Base-by-base conservation (phyloP, 306 rosid species). In the Casuarina cunninghamiana region DNA sequence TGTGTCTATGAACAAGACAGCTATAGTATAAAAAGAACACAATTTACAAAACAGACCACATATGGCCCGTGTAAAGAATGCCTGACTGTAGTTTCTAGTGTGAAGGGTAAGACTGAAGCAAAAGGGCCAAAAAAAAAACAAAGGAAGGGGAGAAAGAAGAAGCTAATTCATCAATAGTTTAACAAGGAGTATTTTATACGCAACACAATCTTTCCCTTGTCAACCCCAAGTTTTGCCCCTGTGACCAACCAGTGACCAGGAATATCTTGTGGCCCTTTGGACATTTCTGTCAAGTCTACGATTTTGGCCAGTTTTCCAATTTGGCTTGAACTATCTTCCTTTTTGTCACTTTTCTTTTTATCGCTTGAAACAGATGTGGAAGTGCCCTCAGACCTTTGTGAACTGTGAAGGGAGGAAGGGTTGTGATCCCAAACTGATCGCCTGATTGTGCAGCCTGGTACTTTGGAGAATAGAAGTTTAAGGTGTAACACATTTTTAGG, bases 191-290 rank as follows among this genome's bases (percentile, higher is more conserved):
- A 91, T 75, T 95, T 96, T 62, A 96, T 84, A 82, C 99, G 80
- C 82, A 96, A 80, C 57, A 93, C 82, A 85, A 96, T 91, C 89
- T 84, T 90, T 63, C 99, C 98, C 78, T 96, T 96, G 78, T 96
- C 99, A 3, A 96, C 96, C 75, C 98, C 99, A 73, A 96, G 97
- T 89, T 96, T 96, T 15, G 99, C 99, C 50, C 99, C 99, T 6
- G 99, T 93, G 75, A 96, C 98, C 81, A 96, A 83, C 99, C 99
- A 96, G 83, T 96, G 99, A 51, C 99, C 98, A 38, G 99, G 98
- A 84, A 84, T 87, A 87, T 96, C 98, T 87, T 91, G 97, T 2
- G 99, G 98, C 19, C 99, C 99, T 81, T 87, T 96, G 0, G 90
- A 93, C 98, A 96, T 96, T 82, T 96, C 99, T 44, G 98, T 93